phyloP scores from a whole-genome alignment of 331 rosid species.

The Saraca asoca region DNA sequence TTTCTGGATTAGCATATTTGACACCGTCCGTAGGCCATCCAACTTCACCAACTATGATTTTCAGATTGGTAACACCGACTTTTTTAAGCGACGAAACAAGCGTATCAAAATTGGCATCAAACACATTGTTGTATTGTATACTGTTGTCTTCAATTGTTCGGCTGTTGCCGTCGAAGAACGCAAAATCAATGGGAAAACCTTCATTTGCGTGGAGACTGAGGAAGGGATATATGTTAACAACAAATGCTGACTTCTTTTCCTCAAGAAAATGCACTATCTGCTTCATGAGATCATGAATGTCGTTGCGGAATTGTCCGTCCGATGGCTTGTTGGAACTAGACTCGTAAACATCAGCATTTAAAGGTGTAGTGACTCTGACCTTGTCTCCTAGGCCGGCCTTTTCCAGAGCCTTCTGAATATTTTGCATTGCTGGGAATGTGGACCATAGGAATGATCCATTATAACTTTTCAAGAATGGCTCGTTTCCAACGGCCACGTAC shows the following conservation, averaged over 20 bases:
- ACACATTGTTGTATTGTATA: constrained; percentile 48
- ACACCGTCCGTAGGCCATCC: constrained; percentile 91
- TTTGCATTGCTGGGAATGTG: constrained; percentile 68
- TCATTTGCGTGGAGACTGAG: constrained; percentile 55
- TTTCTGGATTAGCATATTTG: constrained; percentile 26
- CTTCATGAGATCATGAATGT: constrained; percentile 39
- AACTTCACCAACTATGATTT: constrained; percentile 65
- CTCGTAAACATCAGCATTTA: constrained; percentile 79
- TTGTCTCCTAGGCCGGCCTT: constrained; percentile 55
- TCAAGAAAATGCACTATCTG: constrained; percentile 50
- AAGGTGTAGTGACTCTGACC: constrained; percentile 62
- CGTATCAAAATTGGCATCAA: constrained; percentile 78
- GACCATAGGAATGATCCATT: constrained; percentile 39
- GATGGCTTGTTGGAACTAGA: constrained; percentile 57
- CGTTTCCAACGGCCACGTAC: constrained; percentile 79
- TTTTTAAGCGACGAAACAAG: constrained; percentile 56
- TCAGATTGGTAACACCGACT: constrained; percentile 40
- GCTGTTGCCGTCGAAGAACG: constrained; percentile 50
- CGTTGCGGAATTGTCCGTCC: constrained; percentile 52
- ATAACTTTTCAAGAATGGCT: constrained; percentile 65
- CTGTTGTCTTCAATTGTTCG: constrained; percentile 45
- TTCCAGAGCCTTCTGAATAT: constrained; percentile 64
- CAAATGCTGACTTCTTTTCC: constrained; percentile 53
- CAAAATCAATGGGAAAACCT: constrained; percentile 54
- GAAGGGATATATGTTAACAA: constrained; percentile 84